These are phyloP conservation scores for Marsdenia floribunda DNA, from an alignment of 257 asterid genomes.

Conservation along the genomic window DNA sequence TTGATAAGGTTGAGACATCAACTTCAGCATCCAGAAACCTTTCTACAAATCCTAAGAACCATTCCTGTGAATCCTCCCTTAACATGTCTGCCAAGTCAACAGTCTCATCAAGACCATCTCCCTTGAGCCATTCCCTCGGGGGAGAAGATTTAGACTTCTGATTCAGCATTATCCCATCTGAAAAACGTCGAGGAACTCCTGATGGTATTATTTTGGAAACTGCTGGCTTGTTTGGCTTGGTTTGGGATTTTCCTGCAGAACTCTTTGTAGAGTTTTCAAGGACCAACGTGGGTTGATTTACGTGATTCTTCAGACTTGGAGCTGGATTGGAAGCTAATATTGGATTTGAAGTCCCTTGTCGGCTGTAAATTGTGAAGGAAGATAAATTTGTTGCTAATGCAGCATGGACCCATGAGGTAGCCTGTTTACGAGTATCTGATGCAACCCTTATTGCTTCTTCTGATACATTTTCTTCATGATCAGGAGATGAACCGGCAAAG, in stretches of 20 bases:
- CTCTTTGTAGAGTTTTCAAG: slow-evolving; percentile 60
- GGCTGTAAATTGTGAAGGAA: slow-evolving; percentile 57
- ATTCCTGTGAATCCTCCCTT: slow-evolving; percentile 69
- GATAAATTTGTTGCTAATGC: slow-evolving; percentile 75
- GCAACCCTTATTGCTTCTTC: slow-evolving; percentile 56
- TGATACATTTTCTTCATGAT: slow-evolving; percentile 49
- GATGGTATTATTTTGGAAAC: slow-evolving; percentile 39
- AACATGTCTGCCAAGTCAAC: slow-evolving; percentile 81
- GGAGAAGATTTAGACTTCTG: slow-evolving; percentile 45
- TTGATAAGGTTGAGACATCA: slow-evolving; percentile 62
- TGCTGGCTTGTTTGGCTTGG: slow-evolving; percentile 46
- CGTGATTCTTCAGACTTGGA: slow-evolving; percentile 36
- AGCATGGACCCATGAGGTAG: slow-evolving; percentile 84
- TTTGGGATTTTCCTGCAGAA: slow-evolving; percentile 31
- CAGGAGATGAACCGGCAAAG: slow-evolving; percentile 40
- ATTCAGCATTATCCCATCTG: slow-evolving; percentile 36
- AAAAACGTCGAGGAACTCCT: slow-evolving; percentile 41
- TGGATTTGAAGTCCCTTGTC: slow-evolving; percentile 38
- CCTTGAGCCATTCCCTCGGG: slow-evolving; percentile 80
- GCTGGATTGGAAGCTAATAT: slow-evolving; percentile 27
- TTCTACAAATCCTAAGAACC: slow-evolving; percentile 93
- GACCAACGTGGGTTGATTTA: slow-evolving; percentile 54
- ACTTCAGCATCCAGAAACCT: slow-evolving; percentile 90
- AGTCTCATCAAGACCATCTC: slow-evolving; percentile 73
- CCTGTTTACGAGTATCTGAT: slow-evolving; percentile 64